Evolutionary conservation across 148 eudicot genomes (phyloP).

Genomic region (Diospyros lotus): DNA sequence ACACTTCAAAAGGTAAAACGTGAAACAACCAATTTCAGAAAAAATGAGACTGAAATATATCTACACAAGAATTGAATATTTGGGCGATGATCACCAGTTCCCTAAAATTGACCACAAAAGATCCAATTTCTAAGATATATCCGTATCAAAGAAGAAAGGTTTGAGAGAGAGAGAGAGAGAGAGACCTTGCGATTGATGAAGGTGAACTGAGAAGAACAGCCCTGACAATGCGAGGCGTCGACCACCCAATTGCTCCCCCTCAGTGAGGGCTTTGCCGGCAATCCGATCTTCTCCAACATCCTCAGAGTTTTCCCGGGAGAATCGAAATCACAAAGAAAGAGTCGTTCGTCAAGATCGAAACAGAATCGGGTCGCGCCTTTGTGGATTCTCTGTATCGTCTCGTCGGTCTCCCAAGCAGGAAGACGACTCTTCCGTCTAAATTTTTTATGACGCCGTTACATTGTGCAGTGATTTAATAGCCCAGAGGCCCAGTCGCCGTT

Average conservation of each 20-base stretch:
- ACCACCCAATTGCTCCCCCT: constrained; percentile 84
- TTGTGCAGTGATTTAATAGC: too few species aligned
- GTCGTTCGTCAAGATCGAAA: too few species aligned
- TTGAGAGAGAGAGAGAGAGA: constrained; percentile 4
- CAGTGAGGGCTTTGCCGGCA: constrained; percentile 70
- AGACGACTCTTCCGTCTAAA: too few species aligned
- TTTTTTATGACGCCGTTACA: too few species aligned
- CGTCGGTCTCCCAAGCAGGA: too few species aligned
- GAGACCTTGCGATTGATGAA: constrained; percentile 92
- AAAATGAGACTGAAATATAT: not conserved
- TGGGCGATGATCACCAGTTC: not conserved
- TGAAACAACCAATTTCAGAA: not conserved
- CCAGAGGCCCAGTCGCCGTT: too few species aligned
- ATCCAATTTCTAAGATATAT: not conserved
- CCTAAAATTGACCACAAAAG: not conserved
- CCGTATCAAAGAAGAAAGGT: not conserved
- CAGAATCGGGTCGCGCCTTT: too few species aligned
- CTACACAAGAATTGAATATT: not conserved
- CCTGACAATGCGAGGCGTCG: constrained; percentile 81
- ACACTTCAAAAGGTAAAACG: not conserved
- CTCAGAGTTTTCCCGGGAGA: not conserved
- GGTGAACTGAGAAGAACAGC: constrained; percentile 74
- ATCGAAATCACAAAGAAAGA: not conserved
- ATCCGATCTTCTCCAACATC: constrained; percentile 76
- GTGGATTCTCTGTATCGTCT: too few species aligned